Evolutionary conservation across 371 early-diverging fungal genomes (phyloP).

Genomic region (Mucor sp.): DNA sequence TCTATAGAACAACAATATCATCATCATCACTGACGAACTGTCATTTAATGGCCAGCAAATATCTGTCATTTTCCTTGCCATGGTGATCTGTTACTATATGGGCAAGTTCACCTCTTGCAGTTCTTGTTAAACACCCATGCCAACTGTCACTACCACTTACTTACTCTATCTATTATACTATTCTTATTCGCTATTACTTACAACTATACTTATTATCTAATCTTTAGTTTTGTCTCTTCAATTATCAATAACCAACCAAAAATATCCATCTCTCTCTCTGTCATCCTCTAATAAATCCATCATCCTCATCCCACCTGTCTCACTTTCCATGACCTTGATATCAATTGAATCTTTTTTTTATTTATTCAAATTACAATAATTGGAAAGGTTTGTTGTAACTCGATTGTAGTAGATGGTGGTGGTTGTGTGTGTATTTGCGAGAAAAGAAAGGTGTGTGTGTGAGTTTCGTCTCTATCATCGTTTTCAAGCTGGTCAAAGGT

Average conservation of each 20-base stretch:
- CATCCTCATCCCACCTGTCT: background rate
- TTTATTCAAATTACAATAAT: constrained; percentile 1
- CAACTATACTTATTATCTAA: constrained; percentile 3
- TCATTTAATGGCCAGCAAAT: constrained; percentile 55
- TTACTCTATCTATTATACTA: background rate
- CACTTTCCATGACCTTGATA: background rate
- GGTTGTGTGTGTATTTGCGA: background rate
- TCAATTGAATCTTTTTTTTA: constrained; percentile 3
- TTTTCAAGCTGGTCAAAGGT: background rate
- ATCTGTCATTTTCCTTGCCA: constrained; percentile 48
- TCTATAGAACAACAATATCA: constrained; percentile 38
- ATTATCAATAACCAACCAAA: too few species aligned
- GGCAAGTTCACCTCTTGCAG: constrained; percentile 47
- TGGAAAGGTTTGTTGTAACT: background rate
- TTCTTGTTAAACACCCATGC: constrained; percentile 6
- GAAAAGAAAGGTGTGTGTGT: background rate
- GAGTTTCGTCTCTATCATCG: background rate
- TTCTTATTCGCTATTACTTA: background rate
- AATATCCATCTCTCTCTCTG: background rate
- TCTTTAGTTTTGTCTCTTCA: background rate
- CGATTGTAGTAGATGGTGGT: background rate
- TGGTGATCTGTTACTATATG: constrained; percentile 55
- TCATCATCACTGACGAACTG: constrained; percentile 49
- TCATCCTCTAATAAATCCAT: background rate
- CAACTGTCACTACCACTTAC: background rate